phyloP scores from a whole-genome alignment of 352 stramenopile species.

The Elongisporangium senticosum region DNA sequence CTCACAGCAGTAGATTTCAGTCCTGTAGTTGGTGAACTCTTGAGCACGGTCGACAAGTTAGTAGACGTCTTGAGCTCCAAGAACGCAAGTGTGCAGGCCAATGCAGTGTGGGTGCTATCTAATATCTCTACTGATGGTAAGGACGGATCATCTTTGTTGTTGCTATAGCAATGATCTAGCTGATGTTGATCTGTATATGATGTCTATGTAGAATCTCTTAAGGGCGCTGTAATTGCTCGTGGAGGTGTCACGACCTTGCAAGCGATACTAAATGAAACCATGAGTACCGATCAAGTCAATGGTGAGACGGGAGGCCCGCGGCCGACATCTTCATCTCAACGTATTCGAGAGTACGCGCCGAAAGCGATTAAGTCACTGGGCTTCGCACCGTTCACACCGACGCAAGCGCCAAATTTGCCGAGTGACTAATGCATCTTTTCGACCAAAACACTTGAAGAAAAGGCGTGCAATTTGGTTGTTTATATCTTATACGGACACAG shows the following conservation, averaged over 20 bases:
- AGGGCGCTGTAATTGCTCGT: constrained; percentile 36
- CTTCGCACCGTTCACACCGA: constrained; percentile 35
- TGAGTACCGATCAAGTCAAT: constrained; percentile 7
- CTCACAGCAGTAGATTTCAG: constrained; percentile 43
- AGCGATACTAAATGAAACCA: constrained; percentile 52
- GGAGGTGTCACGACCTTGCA: constrained; percentile 57
- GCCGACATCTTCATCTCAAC: constrained; percentile 54
- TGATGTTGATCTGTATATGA: not conserved
- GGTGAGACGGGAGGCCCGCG: constrained; percentile 4
- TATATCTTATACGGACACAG: not conserved
- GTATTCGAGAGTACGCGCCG: constrained; percentile 71
- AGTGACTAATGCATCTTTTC: not conserved
- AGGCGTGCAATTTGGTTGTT: not conserved
- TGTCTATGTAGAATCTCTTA: constrained; percentile 37
- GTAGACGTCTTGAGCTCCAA: constrained; percentile 42
- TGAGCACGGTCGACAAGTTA: constrained; percentile 28
- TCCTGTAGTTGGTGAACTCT: constrained; percentile 23
- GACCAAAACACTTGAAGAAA: not conserved
- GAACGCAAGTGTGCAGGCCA: constrained; percentile 54
- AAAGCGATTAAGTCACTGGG: constrained; percentile 70
- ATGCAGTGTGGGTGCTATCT: constrained; percentile 72
- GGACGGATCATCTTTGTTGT: constrained; percentile 1
- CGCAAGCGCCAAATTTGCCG: not conserved
- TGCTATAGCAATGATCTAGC: constrained; percentile 2
- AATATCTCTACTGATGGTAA: constrained; percentile 65